Conservation (phyloP, 768 basidiomycete species). For the Pulveroboletus sp. region DNA sequence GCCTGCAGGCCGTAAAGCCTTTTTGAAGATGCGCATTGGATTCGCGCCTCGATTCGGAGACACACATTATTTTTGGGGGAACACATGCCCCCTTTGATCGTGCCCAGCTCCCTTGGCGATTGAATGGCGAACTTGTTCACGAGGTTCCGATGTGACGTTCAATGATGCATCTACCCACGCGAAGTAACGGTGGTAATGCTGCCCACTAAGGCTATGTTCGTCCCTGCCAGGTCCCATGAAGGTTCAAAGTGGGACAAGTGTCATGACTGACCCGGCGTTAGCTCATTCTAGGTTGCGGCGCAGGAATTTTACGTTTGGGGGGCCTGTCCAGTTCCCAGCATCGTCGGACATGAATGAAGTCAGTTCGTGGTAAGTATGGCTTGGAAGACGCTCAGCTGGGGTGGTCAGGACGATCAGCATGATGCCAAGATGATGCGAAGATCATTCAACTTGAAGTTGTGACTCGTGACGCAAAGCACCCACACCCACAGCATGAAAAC, state of each 20-base stretch:
- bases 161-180: background rate
- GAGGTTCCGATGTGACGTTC: background rate
- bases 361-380: slow-evolving; percentile 9
- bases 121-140: background rate
- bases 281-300: background rate
- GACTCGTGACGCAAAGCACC: background rate
- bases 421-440: slow-evolving; percentile 8
- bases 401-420: slow-evolving; percentile 16
- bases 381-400: slow-evolving; percentile 4
- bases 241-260: background rate
- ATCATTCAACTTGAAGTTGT: slow-evolving; percentile 14
- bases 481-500: background rate
- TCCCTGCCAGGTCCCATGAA: background rate
- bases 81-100: background rate
- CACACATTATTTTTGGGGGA: background rate
- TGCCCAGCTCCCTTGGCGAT: background rate
- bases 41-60: slow-evolving; percentile 10
- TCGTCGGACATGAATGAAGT: slow-evolving; percentile 22
- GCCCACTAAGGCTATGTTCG: background rate
- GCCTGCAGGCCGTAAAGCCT: slow-evolving; percentile 17
- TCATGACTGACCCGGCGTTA: background rate
- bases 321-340: slow-evolving; percentile 1
- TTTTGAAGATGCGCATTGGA: slow-evolving; percentile 8
- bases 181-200: background rate
- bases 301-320: slow-evolving; percentile 8